Conservation (phyloP, 2,329 filamentous ascomycete species). For the Fusarium torreyae region DNA sequence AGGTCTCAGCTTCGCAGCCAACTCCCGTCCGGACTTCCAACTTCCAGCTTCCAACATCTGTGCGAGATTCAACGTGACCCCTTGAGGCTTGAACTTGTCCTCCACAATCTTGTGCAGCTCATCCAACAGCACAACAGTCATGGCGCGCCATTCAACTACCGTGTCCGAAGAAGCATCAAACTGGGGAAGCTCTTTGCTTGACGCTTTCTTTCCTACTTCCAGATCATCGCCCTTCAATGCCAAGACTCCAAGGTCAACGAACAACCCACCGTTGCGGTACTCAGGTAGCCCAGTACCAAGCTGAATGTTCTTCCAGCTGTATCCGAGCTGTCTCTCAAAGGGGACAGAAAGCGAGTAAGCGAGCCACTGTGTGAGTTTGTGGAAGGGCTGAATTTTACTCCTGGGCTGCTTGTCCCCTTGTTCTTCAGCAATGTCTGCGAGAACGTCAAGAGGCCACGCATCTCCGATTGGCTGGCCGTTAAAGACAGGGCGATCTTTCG, state of each 20-base stretch:
- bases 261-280: conserved; percentile 80
- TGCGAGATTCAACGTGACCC: conserved; percentile 57
- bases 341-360: conserved; percentile 80
- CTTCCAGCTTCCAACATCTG: conserved; percentile 69
- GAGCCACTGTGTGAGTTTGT: conserved; percentile 80
- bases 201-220: conserved; percentile 61
- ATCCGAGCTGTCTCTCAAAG: conserved; percentile 67
- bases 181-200: conserved; percentile 61
- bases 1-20: conserved; percentile 83
- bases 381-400: conserved; percentile 65
- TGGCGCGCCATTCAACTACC: conserved; percentile 73
- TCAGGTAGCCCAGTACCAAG: conserved; percentile 78
- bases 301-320: conserved; percentile 66
- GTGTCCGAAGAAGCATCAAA: conserved; percentile 70
- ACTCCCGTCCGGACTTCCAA: conserved; percentile 80
- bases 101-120: conserved; percentile 56
- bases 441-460: conserved; percentile 62
- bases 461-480: conserved; percentile 63
- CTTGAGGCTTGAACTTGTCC: conserved; percentile 52
- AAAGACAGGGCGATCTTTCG: conserved; percentile 66
- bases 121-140: conserved; percentile 71
- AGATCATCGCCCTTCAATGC: conserved; percentile 62
- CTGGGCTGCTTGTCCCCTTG: background rate
- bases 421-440: conserved; percentile 20
- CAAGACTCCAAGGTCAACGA: conserved; percentile 72